A percentile compares a stretch with the other conserved stretches of the same genome.
These are phyloP conservation scores for Microthlaspi erraticum DNA, from an alignment of 345 rosid genomes.

Conservation along the genomic window DNA sequence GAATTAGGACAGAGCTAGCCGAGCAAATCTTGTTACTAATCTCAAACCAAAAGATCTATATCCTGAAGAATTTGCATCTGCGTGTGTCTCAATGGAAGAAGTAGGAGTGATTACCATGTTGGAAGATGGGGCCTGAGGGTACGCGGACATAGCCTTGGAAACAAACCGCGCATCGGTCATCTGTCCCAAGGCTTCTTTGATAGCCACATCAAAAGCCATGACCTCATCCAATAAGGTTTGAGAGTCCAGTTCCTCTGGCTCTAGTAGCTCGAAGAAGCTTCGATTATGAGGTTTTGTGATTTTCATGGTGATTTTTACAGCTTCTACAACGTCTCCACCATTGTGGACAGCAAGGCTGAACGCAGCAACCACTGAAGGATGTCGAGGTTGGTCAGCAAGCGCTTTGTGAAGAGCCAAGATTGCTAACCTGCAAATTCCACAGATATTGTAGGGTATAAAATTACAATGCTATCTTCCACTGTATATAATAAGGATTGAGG, in stretches of 20 bases:
- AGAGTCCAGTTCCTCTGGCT: conserved; percentile 43
- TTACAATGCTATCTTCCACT: not conserved
- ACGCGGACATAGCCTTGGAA: conserved; percentile 60
- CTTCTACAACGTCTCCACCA: conserved; percentile 75
- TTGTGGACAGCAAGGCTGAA: conserved; percentile 72
- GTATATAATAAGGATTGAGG: not conserved
- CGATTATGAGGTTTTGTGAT: conserved; percentile 52
- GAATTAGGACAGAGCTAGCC: not conserved
- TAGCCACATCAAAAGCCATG: conserved; percentile 58
- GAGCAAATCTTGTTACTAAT: not conserved
- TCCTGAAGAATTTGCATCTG: not conserved
- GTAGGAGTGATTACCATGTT: conserved; percentile 53
- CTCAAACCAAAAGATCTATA: not conserved
- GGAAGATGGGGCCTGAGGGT: conserved; percentile 70
- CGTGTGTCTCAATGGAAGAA: not conserved
- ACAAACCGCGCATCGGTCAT: conserved; percentile 65
- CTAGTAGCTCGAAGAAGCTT: conserved; percentile 60
- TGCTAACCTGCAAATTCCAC: conserved; percentile 56
- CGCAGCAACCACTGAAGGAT: conserved; percentile 73
- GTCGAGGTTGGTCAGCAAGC: conserved; percentile 63
- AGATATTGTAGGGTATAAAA: not conserved
- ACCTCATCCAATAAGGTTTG: conserved; percentile 55
- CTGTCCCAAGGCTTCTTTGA: conserved; percentile 48
- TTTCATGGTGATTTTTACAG: conserved; percentile 58
- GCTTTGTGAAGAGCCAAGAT: conserved; percentile 83